phyloP scores from a whole-genome alignment of 192 early-diverging fungal species.

The Umbelopsis vinacea region DNA sequence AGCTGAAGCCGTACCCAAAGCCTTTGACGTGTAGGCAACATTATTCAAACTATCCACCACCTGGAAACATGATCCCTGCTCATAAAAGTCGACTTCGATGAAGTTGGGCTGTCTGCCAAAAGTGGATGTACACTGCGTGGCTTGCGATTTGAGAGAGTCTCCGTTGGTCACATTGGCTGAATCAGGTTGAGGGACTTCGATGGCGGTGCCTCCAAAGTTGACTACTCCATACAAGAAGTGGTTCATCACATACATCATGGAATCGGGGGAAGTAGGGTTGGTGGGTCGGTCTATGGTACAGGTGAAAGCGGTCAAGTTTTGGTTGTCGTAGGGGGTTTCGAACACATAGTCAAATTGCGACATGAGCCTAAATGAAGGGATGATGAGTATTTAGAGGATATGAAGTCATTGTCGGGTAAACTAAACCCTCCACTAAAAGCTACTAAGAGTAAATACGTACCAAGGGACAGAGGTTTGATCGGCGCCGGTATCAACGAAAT shows the following conservation, averaged over 20 bases:
- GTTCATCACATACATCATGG: conserved; percentile 73
- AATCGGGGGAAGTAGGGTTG: conserved; percentile 27
- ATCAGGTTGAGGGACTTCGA: conserved; percentile 59
- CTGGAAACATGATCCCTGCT: conserved; percentile 57
- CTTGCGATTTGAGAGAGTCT: conserved; percentile 57
- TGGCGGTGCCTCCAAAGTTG: conserved; percentile 27
- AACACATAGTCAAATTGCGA: conserved; percentile 67
- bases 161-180: conserved; percentile 59
- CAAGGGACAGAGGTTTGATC: conserved; percentile 62
- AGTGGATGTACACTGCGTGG: conserved; percentile 52
- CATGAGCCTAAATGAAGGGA: conserved; percentile 51
- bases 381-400: not conserved
- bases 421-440: no score
- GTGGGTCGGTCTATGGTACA: conserved; percentile 64
- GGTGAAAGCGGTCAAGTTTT: conserved; percentile 48
- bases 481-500: conserved; percentile 59
- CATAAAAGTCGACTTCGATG: conserved; percentile 78
- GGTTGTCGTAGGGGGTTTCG: conserved; percentile 71
- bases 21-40: conserved; percentile 44
- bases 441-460: conserved; percentile 43
- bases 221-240: conserved; percentile 68
- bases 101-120: conserved; percentile 66
- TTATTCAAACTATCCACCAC: conserved; percentile 58
- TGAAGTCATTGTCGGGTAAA: not conserved
- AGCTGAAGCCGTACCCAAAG: conserved; percentile 10